A percentile compares a stretch with the other conserved stretches of the same genome.
Evolutionary conservation across 371 early-diverging fungal genomes (phyloP).

Genomic region (Mucor piriformis): DNA sequence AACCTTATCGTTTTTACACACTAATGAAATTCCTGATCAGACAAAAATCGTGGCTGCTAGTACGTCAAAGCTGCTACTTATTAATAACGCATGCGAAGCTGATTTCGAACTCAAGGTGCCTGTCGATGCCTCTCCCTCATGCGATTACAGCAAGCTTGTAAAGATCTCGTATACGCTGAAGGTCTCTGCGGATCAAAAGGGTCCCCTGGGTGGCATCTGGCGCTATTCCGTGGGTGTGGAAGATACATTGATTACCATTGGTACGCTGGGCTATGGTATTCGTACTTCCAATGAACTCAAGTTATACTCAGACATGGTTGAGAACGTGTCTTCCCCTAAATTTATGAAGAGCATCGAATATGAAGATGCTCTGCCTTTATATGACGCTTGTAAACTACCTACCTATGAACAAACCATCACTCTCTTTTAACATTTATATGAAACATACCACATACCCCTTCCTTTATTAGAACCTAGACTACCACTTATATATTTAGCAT

Average conservation of each 20-base stretch:
- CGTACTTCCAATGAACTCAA: constrained; percentile 30
- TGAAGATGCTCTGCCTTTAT: constrained; percentile 39
- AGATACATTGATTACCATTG: constrained; percentile 29
- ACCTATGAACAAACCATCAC: constrained; percentile 50
- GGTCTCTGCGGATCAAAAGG: constrained; percentile 18
- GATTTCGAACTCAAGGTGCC: constrained; percentile 18
- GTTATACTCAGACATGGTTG: constrained; percentile 18
- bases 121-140: constrained; percentile 11
- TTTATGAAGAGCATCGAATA: constrained; percentile 35
- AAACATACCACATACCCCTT: too few relatives aligned
- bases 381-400: constrained; percentile 52
- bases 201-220: constrained; percentile 26
- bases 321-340: constrained; percentile 17
- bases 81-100: constrained; percentile 11
- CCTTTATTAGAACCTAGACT: too few relatives aligned
- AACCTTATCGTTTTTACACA: neutral
- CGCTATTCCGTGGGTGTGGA: constrained; percentile 8
- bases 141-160: constrained; percentile 18
- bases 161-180: constrained; percentile 13
- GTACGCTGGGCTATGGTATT: constrained; percentile 44
- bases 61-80: neutral
- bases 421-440: neutral
- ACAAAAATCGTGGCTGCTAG: neutral
- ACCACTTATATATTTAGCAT: too few relatives aligned
- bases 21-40: constrained; percentile 7